Percentiles rank a stretch among this genome's conserved stretches.
phyloP scores from a whole-genome alignment of 305 asterid species.

The Salvia sclarea region DNA sequence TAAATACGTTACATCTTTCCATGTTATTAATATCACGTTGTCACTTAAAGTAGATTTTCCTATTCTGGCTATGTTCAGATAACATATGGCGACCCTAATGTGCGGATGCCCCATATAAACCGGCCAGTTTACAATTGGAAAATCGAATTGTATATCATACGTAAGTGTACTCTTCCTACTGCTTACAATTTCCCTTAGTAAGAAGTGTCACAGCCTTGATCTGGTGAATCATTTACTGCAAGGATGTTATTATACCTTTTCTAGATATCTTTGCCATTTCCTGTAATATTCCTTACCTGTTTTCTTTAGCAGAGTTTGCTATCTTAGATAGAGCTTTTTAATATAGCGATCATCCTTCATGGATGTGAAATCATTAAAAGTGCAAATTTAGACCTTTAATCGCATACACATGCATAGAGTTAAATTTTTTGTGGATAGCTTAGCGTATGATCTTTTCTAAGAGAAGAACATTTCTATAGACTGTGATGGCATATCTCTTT shows the following conservation, averaged over 20 bases:
- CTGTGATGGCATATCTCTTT: neutral
- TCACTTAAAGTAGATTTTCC: slow-evolving; percentile 29
- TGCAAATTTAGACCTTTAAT: neutral
- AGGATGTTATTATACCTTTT: too few relatives aligned
- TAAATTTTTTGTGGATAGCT: neutral
- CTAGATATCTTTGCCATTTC: too few relatives aligned
- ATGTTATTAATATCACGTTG: slow-evolving; percentile 21
- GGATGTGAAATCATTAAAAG: too few relatives aligned
- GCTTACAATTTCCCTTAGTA: neutral
- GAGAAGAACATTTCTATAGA: neutral
- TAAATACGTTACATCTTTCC: slow-evolving; percentile 26
- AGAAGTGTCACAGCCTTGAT: neutral
- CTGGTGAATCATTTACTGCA: too few relatives aligned
- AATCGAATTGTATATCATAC: slow-evolving; percentile 72
- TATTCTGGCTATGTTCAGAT: slow-evolving; percentile 58
- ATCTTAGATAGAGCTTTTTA: neutral
- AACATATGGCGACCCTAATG: slow-evolving; percentile 94
- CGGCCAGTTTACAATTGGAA: slow-evolving; percentile 80
- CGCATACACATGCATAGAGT: neutral
- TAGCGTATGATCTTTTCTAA: neutral
- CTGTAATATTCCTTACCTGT: too few relatives aligned
- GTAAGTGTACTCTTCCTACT: slow-evolving; percentile 51
- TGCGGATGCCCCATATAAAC: slow-evolving; percentile 77
- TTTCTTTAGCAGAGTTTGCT: too few relatives aligned
- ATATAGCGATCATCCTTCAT: too few relatives aligned